phyloP scores from a whole-genome alignment of 441 rosid species.

The Rhodomyrtus psidioides region DNA sequence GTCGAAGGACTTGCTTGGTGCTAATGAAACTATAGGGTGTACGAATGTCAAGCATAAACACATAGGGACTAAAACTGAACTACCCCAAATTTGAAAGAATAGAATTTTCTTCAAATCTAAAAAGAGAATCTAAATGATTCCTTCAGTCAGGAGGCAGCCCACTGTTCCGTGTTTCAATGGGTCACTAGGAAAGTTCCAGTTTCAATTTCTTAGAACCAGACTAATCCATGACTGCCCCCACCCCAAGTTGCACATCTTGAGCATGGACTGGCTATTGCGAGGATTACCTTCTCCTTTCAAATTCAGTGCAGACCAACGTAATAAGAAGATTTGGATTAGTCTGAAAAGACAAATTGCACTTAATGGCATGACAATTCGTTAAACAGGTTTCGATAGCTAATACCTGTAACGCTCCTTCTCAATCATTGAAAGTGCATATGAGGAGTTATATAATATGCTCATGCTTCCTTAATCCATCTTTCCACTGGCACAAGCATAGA shows the following conservation, averaged over 20 bases:
- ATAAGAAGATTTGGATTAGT: not conserved
- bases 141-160: not conserved
- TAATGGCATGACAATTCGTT: not conserved
- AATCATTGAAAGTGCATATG: not conserved
- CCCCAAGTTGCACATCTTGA: not conserved
- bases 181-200: not conserved
- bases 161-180: not conserved
- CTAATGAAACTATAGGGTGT: not conserved
- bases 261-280: not conserved
- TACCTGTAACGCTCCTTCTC: not conserved
- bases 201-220: not conserved
- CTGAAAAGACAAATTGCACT: not conserved
- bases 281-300: not conserved
- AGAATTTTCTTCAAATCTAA: not conserved
- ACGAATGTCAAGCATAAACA: not conserved
- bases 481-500: too few relatives aligned
- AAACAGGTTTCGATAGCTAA: not conserved
- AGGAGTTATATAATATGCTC: not conserved
- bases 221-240: not conserved
- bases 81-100: not conserved
- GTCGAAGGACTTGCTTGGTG: not conserved
- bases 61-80: not conserved
- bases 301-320: not conserved
- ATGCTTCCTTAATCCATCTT: too few relatives aligned
- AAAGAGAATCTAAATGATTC: not conserved